Evolutionary conservation across 139 green algal species (phyloP), one percentile per base, ranked within the genome.

Genomic region (Chlamydomonas applanata): DNA sequence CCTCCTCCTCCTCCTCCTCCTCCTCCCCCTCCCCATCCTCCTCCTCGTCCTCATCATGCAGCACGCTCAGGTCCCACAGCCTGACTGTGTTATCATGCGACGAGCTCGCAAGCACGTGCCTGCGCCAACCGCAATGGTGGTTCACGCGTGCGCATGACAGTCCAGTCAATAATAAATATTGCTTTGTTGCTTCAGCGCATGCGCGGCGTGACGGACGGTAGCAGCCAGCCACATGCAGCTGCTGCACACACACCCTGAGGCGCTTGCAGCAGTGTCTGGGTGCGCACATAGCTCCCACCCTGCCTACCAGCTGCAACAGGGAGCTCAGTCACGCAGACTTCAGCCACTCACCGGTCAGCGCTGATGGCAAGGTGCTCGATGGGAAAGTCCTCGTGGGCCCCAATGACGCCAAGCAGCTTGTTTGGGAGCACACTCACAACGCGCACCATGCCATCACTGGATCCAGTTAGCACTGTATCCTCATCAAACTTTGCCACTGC

Each of bases 331-430:
- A 19, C 40, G 40, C 40, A 19, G 40, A 11, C 11, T 19, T 49
- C 7, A 7, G 40, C 7, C 53, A 36, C 71, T 72, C 60, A 74
- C 70, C 49, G 67, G 66, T 91, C 74, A 16, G 20, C 33, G 0
- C 79, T 84, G 52, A 94, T 34, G 5, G 85, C 78, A 34, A 96
- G 64, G n/a, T 79, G 78, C 84, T 94, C 85, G 11, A 92, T 70
- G 11, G 85, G 81, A 54, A 87, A 83, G 30, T 92, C 90, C n/a
- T 76, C 77, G 73, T 97, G 91, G 63, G 93, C 86, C 0, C 94
- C 94, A 33, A 98, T 66, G 16, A 98, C 82, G 3, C 91, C 95
- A 69, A 98, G 74, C 83, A 98, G 91, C 68, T 85, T 88, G 81
- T 96, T 95, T 46, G 91, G 90, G 67, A 91, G 86, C 65, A 97